A percentile compares a stretch with the other conserved stretches of the same genome.
phyloP scores from a whole-genome alignment of 2,329 filamentous ascomycete species.

The Thielaviopsis ethacetica region DNA sequence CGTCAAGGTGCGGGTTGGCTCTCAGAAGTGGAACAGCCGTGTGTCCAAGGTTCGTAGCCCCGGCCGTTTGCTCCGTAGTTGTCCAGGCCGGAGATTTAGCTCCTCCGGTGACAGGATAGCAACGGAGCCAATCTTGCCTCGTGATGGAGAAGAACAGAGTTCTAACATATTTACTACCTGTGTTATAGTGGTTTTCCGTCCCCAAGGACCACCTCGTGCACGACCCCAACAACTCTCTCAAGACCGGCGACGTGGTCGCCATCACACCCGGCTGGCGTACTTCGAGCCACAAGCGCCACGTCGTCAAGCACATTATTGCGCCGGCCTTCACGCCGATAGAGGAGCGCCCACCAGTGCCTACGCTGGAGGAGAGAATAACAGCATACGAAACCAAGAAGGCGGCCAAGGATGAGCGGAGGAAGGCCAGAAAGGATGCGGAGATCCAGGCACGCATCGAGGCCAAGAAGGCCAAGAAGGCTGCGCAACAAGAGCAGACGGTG shows the following conservation, averaged over 20 bases:
- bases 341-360: constrained; percentile 48
- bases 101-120: no score
- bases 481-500: not conserved
- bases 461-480: constrained; percentile 7
- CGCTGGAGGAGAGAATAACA: constrained; percentile 41
- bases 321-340: constrained; percentile 47
- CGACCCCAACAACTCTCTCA: constrained; percentile 59
- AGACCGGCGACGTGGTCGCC: constrained; percentile 58
- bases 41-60: constrained; percentile 47
- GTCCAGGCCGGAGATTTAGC: no score
- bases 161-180: not conserved
- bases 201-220: constrained; percentile 55
- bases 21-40: constrained; percentile 53
- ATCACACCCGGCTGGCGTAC: constrained; percentile 51
- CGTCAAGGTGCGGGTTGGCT: constrained; percentile 59
- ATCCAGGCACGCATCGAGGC: constrained; percentile 6
- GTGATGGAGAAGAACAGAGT: not conserved
- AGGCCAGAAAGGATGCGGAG: constrained; percentile 19
- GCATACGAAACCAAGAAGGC: constrained; percentile 36
- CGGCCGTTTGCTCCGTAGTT: not conserved
- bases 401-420: constrained; percentile 38
- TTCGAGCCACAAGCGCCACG: constrained; percentile 52
- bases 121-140: not conserved
- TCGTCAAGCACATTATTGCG: constrained; percentile 59
- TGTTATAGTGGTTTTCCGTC: constrained; percentile 37